A percentile compares a stretch with the other conserved stretches of the same genome.
phyloP scores from a whole-genome alignment of 345 rosid species.

The Zanthoxylum bungeanum region DNA sequence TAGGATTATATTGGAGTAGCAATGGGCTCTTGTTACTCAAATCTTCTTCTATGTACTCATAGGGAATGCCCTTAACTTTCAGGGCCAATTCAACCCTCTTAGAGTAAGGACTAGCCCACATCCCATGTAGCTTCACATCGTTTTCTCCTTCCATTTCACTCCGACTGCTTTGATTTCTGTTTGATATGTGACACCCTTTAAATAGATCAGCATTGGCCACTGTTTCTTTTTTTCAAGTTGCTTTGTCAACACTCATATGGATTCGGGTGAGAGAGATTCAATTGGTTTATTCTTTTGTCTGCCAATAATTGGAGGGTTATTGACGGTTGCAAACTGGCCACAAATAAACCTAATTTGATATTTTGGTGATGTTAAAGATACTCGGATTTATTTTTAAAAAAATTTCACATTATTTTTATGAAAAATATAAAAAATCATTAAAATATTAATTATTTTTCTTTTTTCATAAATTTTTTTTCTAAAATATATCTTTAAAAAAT shows the following conservation, averaged over 20 bases:
- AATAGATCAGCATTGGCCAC: neutral
- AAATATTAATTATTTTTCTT: too few relatives aligned
- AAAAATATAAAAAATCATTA: too few relatives aligned
- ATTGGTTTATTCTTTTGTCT: neutral
- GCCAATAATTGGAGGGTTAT: neutral
- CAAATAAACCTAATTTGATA: too few relatives aligned
- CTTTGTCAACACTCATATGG: neutral
- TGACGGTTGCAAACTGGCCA: too few relatives aligned
- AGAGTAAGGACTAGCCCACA: conserved; percentile 26
- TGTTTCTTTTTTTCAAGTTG: neutral
- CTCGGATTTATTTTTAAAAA: too few relatives aligned
- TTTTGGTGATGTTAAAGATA: too few relatives aligned
- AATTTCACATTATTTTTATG: too few relatives aligned
- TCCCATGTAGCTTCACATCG: conserved; percentile 35
- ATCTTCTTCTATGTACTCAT: conserved; percentile 42
- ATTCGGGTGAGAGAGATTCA: neutral
- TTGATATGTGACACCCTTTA: neutral
- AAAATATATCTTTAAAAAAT: too few relatives aligned
- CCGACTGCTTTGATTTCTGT: neutral
- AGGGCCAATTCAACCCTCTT: conserved; percentile 40
- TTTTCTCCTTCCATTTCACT: conserved; percentile 26
- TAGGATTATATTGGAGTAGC: conserved; percentile 35
- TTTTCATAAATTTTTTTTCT: too few relatives aligned
- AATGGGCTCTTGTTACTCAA: conserved; percentile 32
- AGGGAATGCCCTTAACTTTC: conserved; percentile 34